Percentiles rank a stretch among this genome's conserved stretches.
These are phyloP conservation scores for Herpetomonas tarakana DNA, from an alignment of 208 protist species.

Conservation along the genomic window DNA sequence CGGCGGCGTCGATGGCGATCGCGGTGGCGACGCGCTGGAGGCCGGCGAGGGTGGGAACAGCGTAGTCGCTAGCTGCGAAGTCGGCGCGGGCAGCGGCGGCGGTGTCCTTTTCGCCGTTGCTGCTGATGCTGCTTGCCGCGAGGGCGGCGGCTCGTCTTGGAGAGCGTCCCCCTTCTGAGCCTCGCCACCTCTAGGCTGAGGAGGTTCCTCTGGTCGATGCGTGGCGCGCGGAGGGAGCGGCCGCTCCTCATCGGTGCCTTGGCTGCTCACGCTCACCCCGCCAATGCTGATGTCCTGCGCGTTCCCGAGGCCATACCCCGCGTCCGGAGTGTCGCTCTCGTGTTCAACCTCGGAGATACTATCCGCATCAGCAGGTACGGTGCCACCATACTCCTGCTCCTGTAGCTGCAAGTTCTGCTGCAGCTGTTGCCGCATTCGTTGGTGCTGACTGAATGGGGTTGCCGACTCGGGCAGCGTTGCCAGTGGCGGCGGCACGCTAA, in stretches of 20 bases:
- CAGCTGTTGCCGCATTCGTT: background rate
- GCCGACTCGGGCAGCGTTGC: background rate
- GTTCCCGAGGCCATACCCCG: background rate
- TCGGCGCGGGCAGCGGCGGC: too few relatives aligned
- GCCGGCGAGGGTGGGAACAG: background rate
- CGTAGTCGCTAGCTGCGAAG: background rate
- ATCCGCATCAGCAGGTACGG: too few relatives aligned
- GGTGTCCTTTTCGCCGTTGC: background rate
- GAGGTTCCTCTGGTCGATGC: background rate
- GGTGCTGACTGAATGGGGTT: background rate
- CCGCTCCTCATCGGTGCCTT: background rate
- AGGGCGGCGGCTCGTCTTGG: background rate
- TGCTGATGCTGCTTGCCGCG: background rate
- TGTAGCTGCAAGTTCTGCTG: too few relatives aligned
- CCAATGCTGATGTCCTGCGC: slow-evolving; percentile 1
- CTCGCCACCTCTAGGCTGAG: background rate
- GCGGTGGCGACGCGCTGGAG: background rate
- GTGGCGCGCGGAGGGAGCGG: background rate
- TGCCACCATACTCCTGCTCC: too few relatives aligned
- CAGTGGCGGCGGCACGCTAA: background rate
- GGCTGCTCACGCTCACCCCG: slow-evolving; percentile 2
- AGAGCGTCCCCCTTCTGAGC: too few relatives aligned
- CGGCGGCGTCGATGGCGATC: background rate
- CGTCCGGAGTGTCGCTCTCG: too few relatives aligned
- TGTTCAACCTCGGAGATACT: too few relatives aligned